These are phyloP conservation scores for Fraxinus greggii DNA, from an alignment of 305 asterid species.

Conservation along the genomic window DNA sequence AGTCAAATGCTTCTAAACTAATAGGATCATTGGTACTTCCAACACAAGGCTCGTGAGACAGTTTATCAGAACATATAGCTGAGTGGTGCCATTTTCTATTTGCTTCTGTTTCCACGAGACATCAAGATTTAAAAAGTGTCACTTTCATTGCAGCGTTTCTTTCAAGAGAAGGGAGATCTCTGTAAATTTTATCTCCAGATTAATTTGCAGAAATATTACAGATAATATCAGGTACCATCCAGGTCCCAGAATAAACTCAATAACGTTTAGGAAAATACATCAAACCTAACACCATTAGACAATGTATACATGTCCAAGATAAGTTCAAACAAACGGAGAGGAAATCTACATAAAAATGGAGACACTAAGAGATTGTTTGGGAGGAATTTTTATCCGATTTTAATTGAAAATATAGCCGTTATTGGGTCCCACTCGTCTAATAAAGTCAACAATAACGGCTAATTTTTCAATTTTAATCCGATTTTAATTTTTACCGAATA, in stretches of 20 bases:
- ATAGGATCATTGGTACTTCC: background rate
- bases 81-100: background rate
- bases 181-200: background rate
- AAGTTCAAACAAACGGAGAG: background rate
- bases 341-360: background rate
- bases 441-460: too few species aligned
- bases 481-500: too few species aligned
- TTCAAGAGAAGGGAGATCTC: background rate
- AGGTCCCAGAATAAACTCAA: background rate
- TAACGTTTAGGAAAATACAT: background rate
- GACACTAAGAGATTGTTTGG: too few species aligned
- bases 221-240: background rate
- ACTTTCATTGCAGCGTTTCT: background rate
- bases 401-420: too few species aligned
- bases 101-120: background rate
- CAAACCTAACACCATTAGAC: background rate
- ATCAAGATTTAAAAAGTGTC: background rate
- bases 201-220: background rate
- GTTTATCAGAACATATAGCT: background rate
- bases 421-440: too few species aligned
- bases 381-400: too few species aligned
- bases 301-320: background rate
- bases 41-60: background rate
- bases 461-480: too few species aligned
- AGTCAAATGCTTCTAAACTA: background rate